Evolutionary conservation across 768 basidiomycete genomes (phyloP).

Genomic region (Suillus plorans): DNA sequence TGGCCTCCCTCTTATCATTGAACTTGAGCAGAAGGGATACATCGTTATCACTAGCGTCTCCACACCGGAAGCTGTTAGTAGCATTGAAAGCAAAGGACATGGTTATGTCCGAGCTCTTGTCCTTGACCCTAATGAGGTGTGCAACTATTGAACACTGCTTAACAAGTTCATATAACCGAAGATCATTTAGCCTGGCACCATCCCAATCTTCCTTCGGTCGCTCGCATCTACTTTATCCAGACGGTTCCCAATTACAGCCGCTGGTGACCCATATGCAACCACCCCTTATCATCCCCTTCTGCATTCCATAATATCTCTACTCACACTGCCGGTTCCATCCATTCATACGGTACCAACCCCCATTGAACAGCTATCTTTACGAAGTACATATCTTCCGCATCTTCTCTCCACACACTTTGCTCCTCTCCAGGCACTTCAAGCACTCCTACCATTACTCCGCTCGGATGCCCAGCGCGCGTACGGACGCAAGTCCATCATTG

Average conservation of each 20-base stretch:
- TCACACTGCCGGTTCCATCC: conserved; percentile 52
- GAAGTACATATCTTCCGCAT: conserved; percentile 64
- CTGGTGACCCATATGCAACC: conserved; percentile 80
- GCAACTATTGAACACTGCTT: conserved; percentile 13
- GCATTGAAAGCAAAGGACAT: conserved; percentile 61
- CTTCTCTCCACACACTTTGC: conserved; percentile 73
- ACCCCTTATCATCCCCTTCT: conserved; percentile 68
- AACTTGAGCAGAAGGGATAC: conserved; percentile 76
- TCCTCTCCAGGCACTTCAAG: conserved; percentile 75
- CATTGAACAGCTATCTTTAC: conserved; percentile 68
- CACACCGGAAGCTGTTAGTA: conserved; percentile 60
- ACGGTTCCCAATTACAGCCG: conserved; percentile 72
- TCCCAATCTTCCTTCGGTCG: conserved; percentile 78
- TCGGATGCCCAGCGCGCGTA: conserved; percentile 56
- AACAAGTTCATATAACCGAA: conserved; percentile 8
- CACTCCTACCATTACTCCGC: conserved; percentile 74
- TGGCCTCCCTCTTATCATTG: conserved; percentile 69
- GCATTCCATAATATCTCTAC: conserved; percentile 75
- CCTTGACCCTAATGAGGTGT: conserved; percentile 75
- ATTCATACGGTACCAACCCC: conserved; percentile 49
- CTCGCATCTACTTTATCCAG: conserved; percentile 77
- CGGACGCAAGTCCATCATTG: conserved; percentile 50
- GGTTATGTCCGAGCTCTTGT: conserved; percentile 83
- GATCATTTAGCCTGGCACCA: conserved; percentile 57
- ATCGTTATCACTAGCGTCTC: conserved; percentile 82